These are phyloP conservation scores for Starmerella asiatica DNA, from an alignment of 805 yeast species.

Conservation along the genomic window DNA sequence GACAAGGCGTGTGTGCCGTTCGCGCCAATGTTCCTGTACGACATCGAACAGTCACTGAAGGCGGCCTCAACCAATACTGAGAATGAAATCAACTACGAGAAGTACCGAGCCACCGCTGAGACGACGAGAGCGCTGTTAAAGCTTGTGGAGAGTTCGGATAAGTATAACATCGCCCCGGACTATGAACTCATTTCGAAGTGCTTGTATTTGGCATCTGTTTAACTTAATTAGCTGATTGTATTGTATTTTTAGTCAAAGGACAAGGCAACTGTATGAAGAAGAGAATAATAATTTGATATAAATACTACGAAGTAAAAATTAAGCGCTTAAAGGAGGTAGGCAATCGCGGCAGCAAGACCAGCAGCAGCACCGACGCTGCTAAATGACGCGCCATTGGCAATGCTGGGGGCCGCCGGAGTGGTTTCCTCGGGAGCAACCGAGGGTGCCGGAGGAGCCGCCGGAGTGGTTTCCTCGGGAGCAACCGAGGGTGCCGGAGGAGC, in stretches of 20 bases:
- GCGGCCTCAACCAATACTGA: conserved; percentile 37
- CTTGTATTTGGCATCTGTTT: conserved; percentile 26
- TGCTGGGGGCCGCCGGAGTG: background rate
- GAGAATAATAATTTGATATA: background rate
- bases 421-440: background rate
- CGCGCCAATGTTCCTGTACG: conserved; percentile 72
- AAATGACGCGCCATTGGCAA: conserved; percentile 5
- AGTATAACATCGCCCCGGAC: conserved; percentile 44
- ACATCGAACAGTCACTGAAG: conserved; percentile 61
- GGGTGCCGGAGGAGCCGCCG: background rate
- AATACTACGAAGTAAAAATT: background rate
- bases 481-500: background rate
- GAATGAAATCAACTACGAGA: conserved; percentile 55
- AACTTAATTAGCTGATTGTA: background rate
- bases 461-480: no score
- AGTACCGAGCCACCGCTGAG: conserved; percentile 60
- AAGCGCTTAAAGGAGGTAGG: conserved; percentile 7
- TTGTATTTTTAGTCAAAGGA: background rate
- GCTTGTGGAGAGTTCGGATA: conserved; percentile 71
- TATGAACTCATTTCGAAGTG: conserved; percentile 69
- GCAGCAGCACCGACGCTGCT: conserved; percentile 4
- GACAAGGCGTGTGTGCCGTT: conserved; percentile 74
- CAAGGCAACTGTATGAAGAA: background rate
- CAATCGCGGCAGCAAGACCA: conserved; percentile 5
- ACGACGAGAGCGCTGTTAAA: conserved; percentile 66